Percentiles rank a stretch among this genome's conserved stretches.
Evolutionary conservation across 140 eudicot species (phyloP).

Genomic region (Stevia rebaudiana): DNA sequence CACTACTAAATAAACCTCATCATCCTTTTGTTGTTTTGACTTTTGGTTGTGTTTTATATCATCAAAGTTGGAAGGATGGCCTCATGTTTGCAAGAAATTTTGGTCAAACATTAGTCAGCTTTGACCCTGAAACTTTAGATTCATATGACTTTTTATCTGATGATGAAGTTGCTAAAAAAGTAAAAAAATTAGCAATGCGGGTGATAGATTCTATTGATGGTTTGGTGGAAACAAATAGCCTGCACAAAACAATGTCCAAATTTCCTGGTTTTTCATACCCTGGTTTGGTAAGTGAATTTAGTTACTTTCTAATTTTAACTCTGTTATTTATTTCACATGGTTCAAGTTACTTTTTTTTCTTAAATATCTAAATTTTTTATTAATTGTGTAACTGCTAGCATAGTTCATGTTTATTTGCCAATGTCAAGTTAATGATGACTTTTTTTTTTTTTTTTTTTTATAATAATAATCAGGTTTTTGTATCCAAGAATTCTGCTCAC

Average conservation of each 20-base stretch:
- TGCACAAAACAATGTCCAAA: constrained; percentile 33
- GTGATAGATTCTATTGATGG: constrained; percentile 40
- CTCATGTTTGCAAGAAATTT: constrained; percentile 51
- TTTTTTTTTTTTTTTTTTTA: neutral
- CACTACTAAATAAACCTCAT: constrained; percentile 61
- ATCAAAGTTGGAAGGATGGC: constrained; percentile 58
- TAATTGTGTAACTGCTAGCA: neutral
- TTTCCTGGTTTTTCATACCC: constrained; percentile 42
- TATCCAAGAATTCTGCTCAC: constrained; percentile 36
- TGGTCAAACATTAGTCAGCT: constrained; percentile 28
- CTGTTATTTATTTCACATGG: constrained; percentile 1
- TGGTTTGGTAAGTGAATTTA: constrained; percentile 50
- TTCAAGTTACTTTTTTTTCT: neutral
- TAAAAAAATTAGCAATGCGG: constrained; percentile 32
- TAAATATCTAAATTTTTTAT: neutral
- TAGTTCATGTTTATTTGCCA: constrained; percentile 3
- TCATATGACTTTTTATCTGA: constrained; percentile 38
- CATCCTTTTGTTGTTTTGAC: constrained; percentile 62
- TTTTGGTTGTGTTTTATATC: constrained; percentile 71
- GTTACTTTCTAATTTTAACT: constrained; percentile 1
- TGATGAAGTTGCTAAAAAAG: constrained; percentile 57
- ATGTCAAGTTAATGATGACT: neutral
- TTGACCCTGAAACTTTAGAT: constrained; percentile 55
- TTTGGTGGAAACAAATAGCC: constrained; percentile 38
- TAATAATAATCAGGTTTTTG: constrained; percentile 44